Percentiles rank a stretch among this genome's conserved stretches.
phyloP scores from a whole-genome alignment of 495 filamentous ascomycete genomes.

The Hypoxylon lenormandii region DNA sequence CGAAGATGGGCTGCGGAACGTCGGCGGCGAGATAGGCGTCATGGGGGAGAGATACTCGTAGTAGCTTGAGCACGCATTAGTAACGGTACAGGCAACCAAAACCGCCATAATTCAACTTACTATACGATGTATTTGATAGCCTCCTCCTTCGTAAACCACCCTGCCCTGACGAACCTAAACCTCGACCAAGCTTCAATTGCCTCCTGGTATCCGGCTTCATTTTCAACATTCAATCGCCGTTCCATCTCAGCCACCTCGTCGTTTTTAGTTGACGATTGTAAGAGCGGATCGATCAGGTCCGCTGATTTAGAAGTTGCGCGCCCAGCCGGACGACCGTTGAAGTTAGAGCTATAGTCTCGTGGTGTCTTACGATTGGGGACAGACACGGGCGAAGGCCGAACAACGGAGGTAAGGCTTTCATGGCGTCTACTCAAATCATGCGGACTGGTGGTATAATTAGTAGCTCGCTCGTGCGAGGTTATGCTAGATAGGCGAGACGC shows the following conservation, averaged over 20 bases:
- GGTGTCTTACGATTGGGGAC: constrained; percentile 43
- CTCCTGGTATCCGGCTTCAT: constrained; percentile 68
- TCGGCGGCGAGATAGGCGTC: constrained; percentile 89
- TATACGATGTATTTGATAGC: constrained; percentile 93
- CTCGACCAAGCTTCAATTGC: constrained; percentile 88
- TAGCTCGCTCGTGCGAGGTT: constrained; percentile 15
- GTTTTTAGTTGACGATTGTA: constrained; percentile 40
- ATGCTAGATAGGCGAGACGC: constrained; percentile 30
- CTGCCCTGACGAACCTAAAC: constrained; percentile 90
- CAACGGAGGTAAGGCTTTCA: constrained; percentile 43
- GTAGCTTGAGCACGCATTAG: constrained; percentile 68
- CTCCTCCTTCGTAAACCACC: constrained; percentile 95
- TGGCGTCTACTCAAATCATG: constrained; percentile 45
- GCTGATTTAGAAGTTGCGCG: constrained; percentile 43
- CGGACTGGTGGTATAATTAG: constrained; percentile 48
- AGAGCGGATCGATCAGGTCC: constrained; percentile 49
- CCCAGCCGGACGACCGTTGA: constrained; percentile 34
- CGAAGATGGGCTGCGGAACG: constrained; percentile 77
- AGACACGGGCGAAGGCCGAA: constrained; percentile 45
- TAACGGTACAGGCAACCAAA: constrained; percentile 9
- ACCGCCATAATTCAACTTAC: constrained; percentile 58
- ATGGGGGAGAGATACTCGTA: constrained; percentile 88
- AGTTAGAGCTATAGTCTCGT: constrained; percentile 28
- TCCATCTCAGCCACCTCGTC: constrained; percentile 56
- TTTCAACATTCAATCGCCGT: constrained; percentile 48